Percentiles rank a stretch among this genome's conserved stretches.
Conservation (phyloP, 2,329 filamentous ascomycete genomes). For the Fusarium anguioides region DNA sequence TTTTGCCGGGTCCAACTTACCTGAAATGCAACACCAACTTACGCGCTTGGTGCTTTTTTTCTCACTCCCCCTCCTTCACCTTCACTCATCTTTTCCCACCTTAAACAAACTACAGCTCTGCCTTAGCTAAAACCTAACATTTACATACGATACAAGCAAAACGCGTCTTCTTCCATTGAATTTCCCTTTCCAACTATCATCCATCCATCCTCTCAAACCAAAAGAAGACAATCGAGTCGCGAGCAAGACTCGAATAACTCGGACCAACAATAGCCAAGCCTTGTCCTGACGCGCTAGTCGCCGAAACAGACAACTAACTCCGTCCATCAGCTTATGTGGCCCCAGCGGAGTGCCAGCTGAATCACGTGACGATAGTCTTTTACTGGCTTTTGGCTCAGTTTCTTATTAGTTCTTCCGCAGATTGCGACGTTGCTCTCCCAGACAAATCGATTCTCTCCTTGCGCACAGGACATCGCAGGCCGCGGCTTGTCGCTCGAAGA, state of each 20-base stretch:
- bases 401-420: slow-evolving; percentile 37
- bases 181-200: not conserved
- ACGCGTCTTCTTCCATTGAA: not conserved
- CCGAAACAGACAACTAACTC: not conserved
- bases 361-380: slow-evolving; percentile 41
- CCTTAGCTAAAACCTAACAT: slow-evolving; percentile 7
- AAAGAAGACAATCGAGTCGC: not conserved
- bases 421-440: slow-evolving; percentile 45
- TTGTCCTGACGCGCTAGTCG: slow-evolving; percentile 10
- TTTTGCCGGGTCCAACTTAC: slow-evolving; percentile 3
- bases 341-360: not conserved
- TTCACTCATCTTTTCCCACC: not conserved
- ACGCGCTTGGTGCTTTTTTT: not conserved
- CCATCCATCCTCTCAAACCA: not conserved
- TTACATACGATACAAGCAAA: not conserved
- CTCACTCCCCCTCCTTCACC: not conserved
- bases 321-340: slow-evolving; percentile 36
- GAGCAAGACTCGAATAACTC: slow-evolving; percentile 7
- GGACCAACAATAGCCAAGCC: slow-evolving; percentile 3
- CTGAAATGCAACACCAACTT: slow-evolving; percentile 22
- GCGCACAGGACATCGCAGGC: slow-evolving; percentile 47
- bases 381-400: slow-evolving; percentile 42
- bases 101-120: slow-evolving; percentile 12
- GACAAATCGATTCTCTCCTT: slow-evolving; percentile 43
- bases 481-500: slow-evolving; percentile 47